A percentile compares a stretch with the other conserved stretches of the same genome.
Evolutionary conservation across 2,329 filamentous ascomycete genomes (phyloP).

Genomic region (Colletotrichum zoysiae): DNA sequence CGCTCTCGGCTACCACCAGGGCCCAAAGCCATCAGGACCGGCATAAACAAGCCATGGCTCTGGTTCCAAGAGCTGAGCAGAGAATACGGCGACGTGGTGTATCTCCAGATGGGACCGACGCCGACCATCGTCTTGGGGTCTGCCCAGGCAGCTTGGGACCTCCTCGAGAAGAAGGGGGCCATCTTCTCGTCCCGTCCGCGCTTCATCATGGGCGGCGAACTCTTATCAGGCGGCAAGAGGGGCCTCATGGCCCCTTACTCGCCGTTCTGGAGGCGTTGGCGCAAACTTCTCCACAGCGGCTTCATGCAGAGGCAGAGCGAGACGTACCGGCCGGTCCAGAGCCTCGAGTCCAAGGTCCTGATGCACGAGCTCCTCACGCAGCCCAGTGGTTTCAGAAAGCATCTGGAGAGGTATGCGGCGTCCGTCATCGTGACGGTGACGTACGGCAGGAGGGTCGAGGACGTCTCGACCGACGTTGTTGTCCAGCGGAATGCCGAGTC

Average conservation of each 20-base stretch:
- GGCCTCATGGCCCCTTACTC: slow-evolving; percentile 59
- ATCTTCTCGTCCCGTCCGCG: slow-evolving; percentile 60
- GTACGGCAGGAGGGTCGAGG: slow-evolving; percentile 53
- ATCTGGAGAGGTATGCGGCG: slow-evolving; percentile 54
- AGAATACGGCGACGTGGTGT: slow-evolving; percentile 57
- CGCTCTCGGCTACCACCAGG: slow-evolving; percentile 55
- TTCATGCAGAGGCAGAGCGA: slow-evolving; percentile 60
- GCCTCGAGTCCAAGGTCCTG: slow-evolving; percentile 56
- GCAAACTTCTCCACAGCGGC: slow-evolving; percentile 57
- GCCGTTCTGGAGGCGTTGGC: slow-evolving; percentile 57
- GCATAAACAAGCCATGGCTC: slow-evolving; percentile 56
- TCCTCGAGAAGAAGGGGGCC: slow-evolving; percentile 58
- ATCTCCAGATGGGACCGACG: slow-evolving; percentile 57
- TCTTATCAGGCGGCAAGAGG: slow-evolving; percentile 56
- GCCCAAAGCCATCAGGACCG: slow-evolving; percentile 52
- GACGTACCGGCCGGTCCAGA: slow-evolving; percentile 56
- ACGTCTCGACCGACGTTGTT: slow-evolving; percentile 53
- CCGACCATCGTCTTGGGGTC: slow-evolving; percentile 58
- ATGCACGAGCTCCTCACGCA: slow-evolving; percentile 53
- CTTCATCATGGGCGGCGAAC: slow-evolving; percentile 60
- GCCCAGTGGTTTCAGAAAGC: slow-evolving; percentile 49
- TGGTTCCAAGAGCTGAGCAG: slow-evolving; percentile 56
- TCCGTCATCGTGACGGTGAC: slow-evolving; percentile 59
- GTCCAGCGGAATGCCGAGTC: slow-evolving; percentile 55
- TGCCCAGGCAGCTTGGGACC: slow-evolving; percentile 57